Conservation (phyloP, 192 early-diverging fungal genomes). For the Lobulomyces angularis region DNA sequence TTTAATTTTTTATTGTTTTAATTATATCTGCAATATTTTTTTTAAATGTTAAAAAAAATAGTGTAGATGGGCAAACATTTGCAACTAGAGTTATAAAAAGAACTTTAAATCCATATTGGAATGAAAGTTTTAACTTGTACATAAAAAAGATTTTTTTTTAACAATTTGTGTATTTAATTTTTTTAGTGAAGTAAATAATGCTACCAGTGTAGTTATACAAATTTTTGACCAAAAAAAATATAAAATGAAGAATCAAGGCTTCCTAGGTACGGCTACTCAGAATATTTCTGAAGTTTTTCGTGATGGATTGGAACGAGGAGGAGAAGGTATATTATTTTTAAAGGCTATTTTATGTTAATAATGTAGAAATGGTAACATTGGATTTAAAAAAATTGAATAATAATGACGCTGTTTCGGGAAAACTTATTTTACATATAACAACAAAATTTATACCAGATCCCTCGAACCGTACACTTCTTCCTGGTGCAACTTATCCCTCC, state of each 20-base stretch:
- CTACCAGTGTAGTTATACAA: slow-evolving; percentile 78
- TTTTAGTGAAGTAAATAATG: slow-evolving; percentile 52
- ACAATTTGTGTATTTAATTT: too few relatives aligned
- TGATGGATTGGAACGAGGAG: slow-evolving; percentile 57
- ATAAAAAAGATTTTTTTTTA: slow-evolving; percentile 8
- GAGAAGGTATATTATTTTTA: slow-evolving; percentile 37
- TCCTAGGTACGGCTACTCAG: slow-evolving; percentile 82
- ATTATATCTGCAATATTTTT: background rate
- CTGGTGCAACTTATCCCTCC: background rate
- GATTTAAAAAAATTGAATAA: slow-evolving; percentile 76
- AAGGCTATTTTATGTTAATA: too few relatives aligned
- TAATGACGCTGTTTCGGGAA: slow-evolving; percentile 74
- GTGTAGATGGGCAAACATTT: slow-evolving; percentile 87
- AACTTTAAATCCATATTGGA: slow-evolving; percentile 95
- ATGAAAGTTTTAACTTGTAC: slow-evolving; percentile 73
- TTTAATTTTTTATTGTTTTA: background rate
- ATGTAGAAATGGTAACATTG: slow-evolving; percentile 71
- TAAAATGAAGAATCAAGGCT: slow-evolving; percentile 46
- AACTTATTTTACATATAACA: slow-evolving; percentile 64
- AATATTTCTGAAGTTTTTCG: slow-evolving; percentile 70
- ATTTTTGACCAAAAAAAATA: slow-evolving; percentile 97
- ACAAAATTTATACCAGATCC: slow-evolving; percentile 32
- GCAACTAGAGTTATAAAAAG: slow-evolving; percentile 75
- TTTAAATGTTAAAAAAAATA: background rate
- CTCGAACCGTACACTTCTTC: slow-evolving; percentile 1